Conservation (phyloP, 1,284 basidiomycete genomes). For the Erythrobasidium hasegawianum region DNA sequence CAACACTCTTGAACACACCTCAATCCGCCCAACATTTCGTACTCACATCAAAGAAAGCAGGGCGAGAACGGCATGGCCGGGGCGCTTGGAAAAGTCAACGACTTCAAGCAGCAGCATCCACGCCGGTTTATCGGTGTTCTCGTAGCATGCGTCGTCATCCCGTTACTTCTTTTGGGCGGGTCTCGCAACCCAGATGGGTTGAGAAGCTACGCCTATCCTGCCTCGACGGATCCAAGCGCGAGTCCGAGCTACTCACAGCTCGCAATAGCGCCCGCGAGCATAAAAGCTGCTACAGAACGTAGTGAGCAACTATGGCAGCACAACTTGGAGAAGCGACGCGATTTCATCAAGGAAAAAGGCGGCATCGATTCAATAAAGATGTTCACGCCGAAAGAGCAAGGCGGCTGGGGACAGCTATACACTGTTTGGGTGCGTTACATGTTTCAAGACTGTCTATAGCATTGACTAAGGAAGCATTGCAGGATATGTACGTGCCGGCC, state of each 20-base stretch:
- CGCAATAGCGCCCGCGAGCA: slow-evolving; percentile 15
- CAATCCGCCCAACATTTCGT: no score
- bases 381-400: slow-evolving; percentile 27
- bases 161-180: slow-evolving; percentile 13
- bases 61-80: neutral
- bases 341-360: slow-evolving; percentile 32
- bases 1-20: no score
- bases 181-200: slow-evolving; percentile 5
- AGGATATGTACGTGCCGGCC: slow-evolving; percentile 30
- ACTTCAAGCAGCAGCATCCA: slow-evolving; percentile 5
- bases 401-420: slow-evolving; percentile 28
- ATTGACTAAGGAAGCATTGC: neutral
- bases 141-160: slow-evolving; percentile 5
- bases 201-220: slow-evolving; percentile 12
- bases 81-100: neutral
- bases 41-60: no score
- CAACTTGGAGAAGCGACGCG: slow-evolving; percentile 14
- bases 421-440: slow-evolving; percentile 18
- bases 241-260: neutral
- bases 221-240: neutral
- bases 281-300: slow-evolving; percentile 13
- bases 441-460: neutral
- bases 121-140: slow-evolving; percentile 2
- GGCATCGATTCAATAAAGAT: slow-evolving; percentile 18
- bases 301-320: slow-evolving; percentile 29